Percentiles rank a stretch among this genome's conserved stretches.
phyloP scores from a whole-genome alignment of 805 yeast species.

The Saturnispora besseyi region DNA sequence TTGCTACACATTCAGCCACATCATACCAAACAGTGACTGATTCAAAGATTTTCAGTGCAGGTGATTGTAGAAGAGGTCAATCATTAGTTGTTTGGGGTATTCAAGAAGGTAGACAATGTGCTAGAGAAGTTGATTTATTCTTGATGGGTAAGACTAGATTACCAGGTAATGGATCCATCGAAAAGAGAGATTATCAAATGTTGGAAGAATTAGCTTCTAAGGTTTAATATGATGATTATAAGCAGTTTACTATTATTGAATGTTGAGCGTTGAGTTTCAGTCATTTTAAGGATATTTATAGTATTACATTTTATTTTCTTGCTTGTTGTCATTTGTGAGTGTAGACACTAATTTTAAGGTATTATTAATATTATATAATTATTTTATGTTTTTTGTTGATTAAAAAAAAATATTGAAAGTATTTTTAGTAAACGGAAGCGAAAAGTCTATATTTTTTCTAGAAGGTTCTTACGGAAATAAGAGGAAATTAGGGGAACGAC shows the following conservation, averaged over 20 bases:
- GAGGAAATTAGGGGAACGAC: background rate
- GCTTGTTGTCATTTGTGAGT: background rate
- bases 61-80: conserved; percentile 99
- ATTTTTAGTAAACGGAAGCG: no score
- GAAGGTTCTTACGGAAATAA: background rate
- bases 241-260: background rate
- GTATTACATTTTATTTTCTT: background rate
- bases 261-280: background rate
- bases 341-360: background rate
- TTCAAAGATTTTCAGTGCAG: conserved; percentile 84
- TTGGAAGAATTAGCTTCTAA: conserved; percentile 69
- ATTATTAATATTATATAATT: no score
- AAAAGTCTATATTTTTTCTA: background rate
- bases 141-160: conserved; percentile 72
- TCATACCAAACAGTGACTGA: conserved; percentile 57
- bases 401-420: no score
- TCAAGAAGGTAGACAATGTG: conserved; percentile 98
- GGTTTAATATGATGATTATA: conserved; percentile 24
- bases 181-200: conserved; percentile 69
- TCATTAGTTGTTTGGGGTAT: conserved; percentile 98
- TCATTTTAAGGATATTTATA: background rate
- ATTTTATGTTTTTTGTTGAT: no score
- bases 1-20: conserved; percentile 50
- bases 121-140: conserved; percentile 78
- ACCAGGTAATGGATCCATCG: conserved; percentile 92